A percentile compares a stretch with the other conserved stretches of the same genome.
Conservation (phyloP, 345 rosid species). For the Salix viminalis region DNA sequence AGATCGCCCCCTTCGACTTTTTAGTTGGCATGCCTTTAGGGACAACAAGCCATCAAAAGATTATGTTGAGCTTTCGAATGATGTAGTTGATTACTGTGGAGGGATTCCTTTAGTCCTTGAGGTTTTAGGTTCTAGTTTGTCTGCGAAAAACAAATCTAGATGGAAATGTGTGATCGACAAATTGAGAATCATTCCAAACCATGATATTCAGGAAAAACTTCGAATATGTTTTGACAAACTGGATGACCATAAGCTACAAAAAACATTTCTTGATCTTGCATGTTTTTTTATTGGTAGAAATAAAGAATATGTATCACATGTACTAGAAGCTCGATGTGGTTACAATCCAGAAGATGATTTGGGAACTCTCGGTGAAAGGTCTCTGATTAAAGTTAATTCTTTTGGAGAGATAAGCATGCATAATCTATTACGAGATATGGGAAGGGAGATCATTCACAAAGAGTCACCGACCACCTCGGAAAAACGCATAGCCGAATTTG, state of each 20-base stretch:
- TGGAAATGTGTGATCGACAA: not conserved
- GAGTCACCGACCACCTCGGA: too few species aligned
- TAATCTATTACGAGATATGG: too few species aligned
- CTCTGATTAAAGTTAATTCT: not conserved
- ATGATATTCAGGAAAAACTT: not conserved
- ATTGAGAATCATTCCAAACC: not conserved
- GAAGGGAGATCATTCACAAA: too few species aligned
- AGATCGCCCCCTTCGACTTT: not conserved
- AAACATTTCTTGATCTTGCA: not conserved
- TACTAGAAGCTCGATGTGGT: not conserved
- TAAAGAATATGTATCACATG: not conserved
- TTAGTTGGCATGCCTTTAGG: slow-evolving; percentile 10
- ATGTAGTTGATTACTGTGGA: not conserved
- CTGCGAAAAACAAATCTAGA: not conserved
- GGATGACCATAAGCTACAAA: not conserved
- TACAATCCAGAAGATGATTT: not conserved
- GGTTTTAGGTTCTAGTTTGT: slow-evolving; percentile 9
- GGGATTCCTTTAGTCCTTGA: slow-evolving; percentile 14
- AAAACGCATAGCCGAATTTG: too few species aligned
- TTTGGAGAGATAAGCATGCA: too few species aligned
- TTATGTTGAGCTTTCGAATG: not conserved
- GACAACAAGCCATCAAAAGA: not conserved
- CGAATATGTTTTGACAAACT: not conserved
- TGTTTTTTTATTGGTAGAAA: not conserved
- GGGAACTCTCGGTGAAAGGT: not conserved